Base-by-base conservation (phyloP, 163 green algal species). In the Scenedesmus sp. region DNA sequence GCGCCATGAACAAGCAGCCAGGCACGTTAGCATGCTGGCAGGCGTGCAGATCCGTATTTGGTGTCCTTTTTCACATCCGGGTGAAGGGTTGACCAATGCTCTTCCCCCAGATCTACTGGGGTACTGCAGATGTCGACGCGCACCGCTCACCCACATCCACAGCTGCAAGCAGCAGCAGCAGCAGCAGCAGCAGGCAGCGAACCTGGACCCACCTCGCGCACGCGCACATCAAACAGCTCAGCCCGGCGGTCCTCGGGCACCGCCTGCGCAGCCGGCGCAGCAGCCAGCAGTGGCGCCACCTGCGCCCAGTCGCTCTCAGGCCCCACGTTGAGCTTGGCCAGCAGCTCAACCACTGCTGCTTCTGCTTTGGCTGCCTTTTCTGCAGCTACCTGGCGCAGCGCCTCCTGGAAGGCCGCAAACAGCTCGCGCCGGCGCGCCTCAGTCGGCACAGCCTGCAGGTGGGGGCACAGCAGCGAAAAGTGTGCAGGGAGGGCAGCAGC, bases 401-500 rank as follows among this genome's bases (percentile, higher is more conserved):
- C 90, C 52, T 88, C 85, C 15, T 67, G 76, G 83, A 93, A 94
- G n/a, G 93, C 92, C 18, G 92, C 89, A 62, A 94, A 93, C 76
- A 95, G 87, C 93, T 95, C 87, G n/a, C 82, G 90, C 12, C 92
- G 82, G 0, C 93, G 89, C 8, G 16, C 62, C 34, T 87, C 34
- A 1, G 91, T 86, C 6, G 82, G 55, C 60, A 95, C 73, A 20
- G 66, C 92, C 82, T 92, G 84, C 84, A 95, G 46, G 34, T 23
- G 26, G 18, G 16, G 12, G 66, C 66, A 34, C 2, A 34, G 6
- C 62, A 70, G 62, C 9, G 62, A 18, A 12, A 18, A 46, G 34
- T 46, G 34, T 46, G 34, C 34, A 46, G 34, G 34, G 34, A 46
- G 34, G 34, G 34, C 34, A 46, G 34, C 34, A 46, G 34, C 34